phyloP scores from a whole-genome alignment of 352 stramenopile species.

The Pythium dissimile region DNA sequence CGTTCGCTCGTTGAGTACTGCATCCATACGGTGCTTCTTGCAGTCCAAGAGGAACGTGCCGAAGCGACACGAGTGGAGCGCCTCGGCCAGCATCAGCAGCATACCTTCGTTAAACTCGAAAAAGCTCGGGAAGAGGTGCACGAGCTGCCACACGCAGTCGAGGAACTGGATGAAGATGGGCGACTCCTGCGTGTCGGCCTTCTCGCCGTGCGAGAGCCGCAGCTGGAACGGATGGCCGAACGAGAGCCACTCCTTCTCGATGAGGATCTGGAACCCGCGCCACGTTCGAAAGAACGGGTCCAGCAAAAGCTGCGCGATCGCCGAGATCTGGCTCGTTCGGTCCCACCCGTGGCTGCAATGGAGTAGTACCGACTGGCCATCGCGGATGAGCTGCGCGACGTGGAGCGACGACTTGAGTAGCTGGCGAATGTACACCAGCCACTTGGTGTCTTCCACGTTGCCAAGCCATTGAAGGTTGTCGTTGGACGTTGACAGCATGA shows the following conservation, averaged over 20 bases:
- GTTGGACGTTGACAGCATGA: conserved; percentile 78
- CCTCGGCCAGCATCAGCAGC: conserved; percentile 92
- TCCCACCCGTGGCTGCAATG: conserved; percentile 88
- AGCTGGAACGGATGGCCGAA: conserved; percentile 84
- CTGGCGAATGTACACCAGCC: conserved; percentile 93
- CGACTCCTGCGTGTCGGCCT: conserved; percentile 75
- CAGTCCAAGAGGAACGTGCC: conserved; percentile 97
- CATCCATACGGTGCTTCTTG: conserved; percentile 73
- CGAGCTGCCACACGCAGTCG: conserved; percentile 76
- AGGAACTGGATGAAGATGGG: conserved; percentile 87
- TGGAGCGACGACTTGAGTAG: conserved; percentile 92
- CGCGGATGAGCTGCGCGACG: conserved; percentile 90
- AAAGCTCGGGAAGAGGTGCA: conserved; percentile 92
- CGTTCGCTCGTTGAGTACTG: conserved; percentile 56
- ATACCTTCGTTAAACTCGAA: conserved; percentile 98
- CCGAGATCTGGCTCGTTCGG: conserved; percentile 87
- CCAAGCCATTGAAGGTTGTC: conserved; percentile 92
- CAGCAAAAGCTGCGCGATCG: conserved; percentile 62
- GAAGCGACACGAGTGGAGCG: conserved; percentile 97
- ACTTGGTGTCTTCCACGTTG: conserved; percentile 96
- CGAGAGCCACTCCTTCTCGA: conserved; percentile 85
- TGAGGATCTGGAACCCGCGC: conserved; percentile 73
- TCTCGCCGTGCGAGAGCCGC: conserved; percentile 70
- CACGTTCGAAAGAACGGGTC: conserved; percentile 81
- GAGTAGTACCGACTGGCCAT: conserved; percentile 74